phyloP scores from a whole-genome alignment of 768 basidiomycete species.

The Collybia nuda region DNA sequence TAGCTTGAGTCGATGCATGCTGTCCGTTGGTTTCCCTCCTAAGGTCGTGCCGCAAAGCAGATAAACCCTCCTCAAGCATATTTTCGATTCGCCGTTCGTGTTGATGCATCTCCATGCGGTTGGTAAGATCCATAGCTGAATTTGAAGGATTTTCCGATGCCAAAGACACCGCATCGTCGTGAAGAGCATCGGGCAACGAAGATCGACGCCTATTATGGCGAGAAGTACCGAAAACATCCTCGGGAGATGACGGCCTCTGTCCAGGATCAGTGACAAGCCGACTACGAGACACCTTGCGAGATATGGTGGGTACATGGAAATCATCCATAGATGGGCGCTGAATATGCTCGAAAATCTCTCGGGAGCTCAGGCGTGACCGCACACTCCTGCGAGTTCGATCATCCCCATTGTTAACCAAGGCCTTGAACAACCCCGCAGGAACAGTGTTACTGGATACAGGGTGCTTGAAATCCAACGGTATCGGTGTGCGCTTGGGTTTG shows the following conservation, averaged over 20 bases:
- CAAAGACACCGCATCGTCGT: conserved; percentile 42
- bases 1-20: conserved; percentile 51
- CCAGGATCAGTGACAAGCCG: conserved; percentile 63
- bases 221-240: conserved; percentile 36
- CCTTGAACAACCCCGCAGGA: conserved; percentile 86
- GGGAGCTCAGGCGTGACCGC: conserved; percentile 75
- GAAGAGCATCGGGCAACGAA: conserved; percentile 56
- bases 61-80: conserved; percentile 72
- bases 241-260: conserved; percentile 21
- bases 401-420: conserved; percentile 57
- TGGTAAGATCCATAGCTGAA: conserved; percentile 50
- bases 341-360: conserved; percentile 70
- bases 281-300: conserved; percentile 53
- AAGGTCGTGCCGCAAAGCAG: conserved; percentile 42
- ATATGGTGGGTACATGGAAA: conserved; percentile 65
- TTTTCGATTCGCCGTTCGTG: conserved; percentile 60
- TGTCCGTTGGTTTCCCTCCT: conserved; percentile 23
- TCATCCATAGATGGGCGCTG: conserved; percentile 79
- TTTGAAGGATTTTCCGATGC: conserved; percentile 40
- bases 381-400: conserved; percentile 69
- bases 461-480: conserved; percentile 72
- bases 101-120: conserved; percentile 57
- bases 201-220: conserved; percentile 49
- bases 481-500: conserved; percentile 65
- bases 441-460: conserved; percentile 65